phyloP scores from a whole-genome alignment of 129 eudicot species.

The Silybum marianum region DNA sequence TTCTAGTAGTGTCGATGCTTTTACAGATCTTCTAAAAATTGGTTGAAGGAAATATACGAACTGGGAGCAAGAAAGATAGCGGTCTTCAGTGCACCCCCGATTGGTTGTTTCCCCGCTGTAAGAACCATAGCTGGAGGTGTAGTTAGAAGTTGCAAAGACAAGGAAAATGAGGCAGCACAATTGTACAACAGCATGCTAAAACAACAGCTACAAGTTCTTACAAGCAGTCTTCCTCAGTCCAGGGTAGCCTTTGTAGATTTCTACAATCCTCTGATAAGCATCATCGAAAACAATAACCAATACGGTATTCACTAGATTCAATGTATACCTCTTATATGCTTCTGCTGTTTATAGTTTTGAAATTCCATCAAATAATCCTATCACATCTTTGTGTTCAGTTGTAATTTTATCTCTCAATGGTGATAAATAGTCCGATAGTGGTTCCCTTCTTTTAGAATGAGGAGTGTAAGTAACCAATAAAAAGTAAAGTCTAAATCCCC shows the following conservation, averaged over 20 bases:
- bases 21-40: neutral
- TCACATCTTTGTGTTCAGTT: neutral
- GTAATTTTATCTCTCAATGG: neutral
- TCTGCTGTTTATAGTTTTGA: neutral
- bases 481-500: neutral
- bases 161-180: slow-evolving; percentile 41
- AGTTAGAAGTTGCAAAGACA: slow-evolving; percentile 40
- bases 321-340: neutral
- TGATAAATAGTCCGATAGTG: neutral
- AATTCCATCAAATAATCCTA: neutral
- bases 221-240: slow-evolving; percentile 28
- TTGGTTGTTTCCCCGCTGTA: slow-evolving; percentile 70
- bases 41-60: slow-evolving; percentile 53
- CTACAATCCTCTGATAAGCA: slow-evolving; percentile 41
- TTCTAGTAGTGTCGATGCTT: no score
- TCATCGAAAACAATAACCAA: slow-evolving; percentile 38
- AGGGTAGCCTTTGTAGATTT: slow-evolving; percentile 48
- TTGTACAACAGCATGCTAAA: slow-evolving; percentile 47
- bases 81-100: slow-evolving; percentile 52
- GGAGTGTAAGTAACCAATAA: neutral
- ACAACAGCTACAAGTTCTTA: slow-evolving; percentile 28
- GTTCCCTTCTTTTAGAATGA: neutral
- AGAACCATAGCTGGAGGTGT: slow-evolving; percentile 73
- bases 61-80: slow-evolving; percentile 67
- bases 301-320: slow-evolving; percentile 32